Evolutionary conservation across 371 early-diverging fungal genomes (phyloP).

Genomic region (Mortierella sp.): DNA sequence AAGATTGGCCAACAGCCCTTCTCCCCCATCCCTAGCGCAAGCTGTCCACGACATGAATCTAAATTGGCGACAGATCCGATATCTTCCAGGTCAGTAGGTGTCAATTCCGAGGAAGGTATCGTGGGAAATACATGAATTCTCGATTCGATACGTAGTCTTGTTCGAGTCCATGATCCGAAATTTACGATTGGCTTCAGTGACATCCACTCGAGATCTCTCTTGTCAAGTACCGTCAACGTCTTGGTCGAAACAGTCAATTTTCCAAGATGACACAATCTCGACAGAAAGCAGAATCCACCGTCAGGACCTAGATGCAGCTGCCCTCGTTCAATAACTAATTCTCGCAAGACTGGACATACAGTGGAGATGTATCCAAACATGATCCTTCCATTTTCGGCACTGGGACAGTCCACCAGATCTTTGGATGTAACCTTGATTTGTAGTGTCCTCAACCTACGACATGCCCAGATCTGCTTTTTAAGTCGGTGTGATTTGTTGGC

Average conservation of each 20-base stretch:
- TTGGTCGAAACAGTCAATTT: constrained; percentile 13
- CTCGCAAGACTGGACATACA: constrained; percentile 21
- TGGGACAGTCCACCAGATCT: constrained; percentile 1
- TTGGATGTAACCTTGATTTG: background rate
- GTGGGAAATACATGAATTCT: background rate
- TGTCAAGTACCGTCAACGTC: background rate
- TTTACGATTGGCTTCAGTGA: background rate
- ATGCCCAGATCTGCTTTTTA: constrained; percentile 21
- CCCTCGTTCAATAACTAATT: background rate
- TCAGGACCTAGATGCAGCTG: constrained; percentile 8
- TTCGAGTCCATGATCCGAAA: background rate
- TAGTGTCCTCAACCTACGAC: constrained; percentile 17
- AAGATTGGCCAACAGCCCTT: constrained; percentile 18
- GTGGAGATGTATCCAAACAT: constrained; percentile 31
- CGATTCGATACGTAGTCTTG: background rate
- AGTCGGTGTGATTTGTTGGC: background rate
- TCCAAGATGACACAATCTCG: constrained; percentile 11
- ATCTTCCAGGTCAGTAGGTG: constrained; percentile 7
- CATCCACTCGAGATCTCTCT: constrained; percentile 32
- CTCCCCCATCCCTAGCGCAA: background rate
- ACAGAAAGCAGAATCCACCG: constrained; percentile 16
- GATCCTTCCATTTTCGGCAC: constrained; percentile 12
- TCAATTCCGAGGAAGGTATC: background rate
- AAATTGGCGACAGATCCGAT: constrained; percentile 17
- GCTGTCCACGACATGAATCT: constrained; percentile 6